These are phyloP conservation scores for Aegilops umbellulata DNA, from an alignment of 176 grass and related monocot genomes.

Conservation along the genomic window DNA sequence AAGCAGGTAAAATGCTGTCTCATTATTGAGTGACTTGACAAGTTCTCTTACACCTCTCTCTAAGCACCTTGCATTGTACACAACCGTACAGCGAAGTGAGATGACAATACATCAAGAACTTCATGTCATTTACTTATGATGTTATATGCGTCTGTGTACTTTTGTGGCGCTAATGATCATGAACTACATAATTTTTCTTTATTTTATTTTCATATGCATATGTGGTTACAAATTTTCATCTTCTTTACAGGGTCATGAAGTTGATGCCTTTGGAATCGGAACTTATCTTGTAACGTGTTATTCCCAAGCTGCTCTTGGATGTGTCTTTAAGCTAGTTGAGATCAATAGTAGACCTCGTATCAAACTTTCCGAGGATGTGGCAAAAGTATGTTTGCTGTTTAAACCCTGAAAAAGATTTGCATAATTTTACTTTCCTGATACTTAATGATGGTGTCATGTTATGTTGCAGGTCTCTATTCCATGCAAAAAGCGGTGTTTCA, in stretches of 20 bases:
- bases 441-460: background rate
- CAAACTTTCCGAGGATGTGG: slow-evolving; percentile 95
- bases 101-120: background rate
- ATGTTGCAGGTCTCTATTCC: slow-evolving; percentile 87
- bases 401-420: background rate
- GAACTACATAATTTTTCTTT: background rate
- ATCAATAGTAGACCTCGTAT: slow-evolving; percentile 95
- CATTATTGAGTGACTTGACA: background rate
- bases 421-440: slow-evolving; percentile 7
- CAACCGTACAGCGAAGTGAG: background rate
- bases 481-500: slow-evolving; percentile 91
- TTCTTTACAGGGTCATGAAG: slow-evolving; percentile 85
- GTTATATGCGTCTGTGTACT: background rate
- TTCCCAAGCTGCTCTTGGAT: slow-evolving; percentile 96
- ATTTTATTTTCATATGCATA: slow-evolving; percentile 19
- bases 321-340: slow-evolving; percentile 99
- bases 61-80: too few relatives aligned
- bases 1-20: slow-evolving; percentile 67
- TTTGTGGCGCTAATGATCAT: background rate
- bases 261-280: slow-evolving; percentile 97
- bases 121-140: background rate
- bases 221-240: slow-evolving; percentile 18
- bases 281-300: slow-evolving; percentile 97
- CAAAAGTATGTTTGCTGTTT: slow-evolving; percentile 63
- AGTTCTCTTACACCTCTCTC: background rate